phyloP scores from a whole-genome alignment of 2,329 filamentous ascomycete genomes.

The Graphium sp. region DNA sequence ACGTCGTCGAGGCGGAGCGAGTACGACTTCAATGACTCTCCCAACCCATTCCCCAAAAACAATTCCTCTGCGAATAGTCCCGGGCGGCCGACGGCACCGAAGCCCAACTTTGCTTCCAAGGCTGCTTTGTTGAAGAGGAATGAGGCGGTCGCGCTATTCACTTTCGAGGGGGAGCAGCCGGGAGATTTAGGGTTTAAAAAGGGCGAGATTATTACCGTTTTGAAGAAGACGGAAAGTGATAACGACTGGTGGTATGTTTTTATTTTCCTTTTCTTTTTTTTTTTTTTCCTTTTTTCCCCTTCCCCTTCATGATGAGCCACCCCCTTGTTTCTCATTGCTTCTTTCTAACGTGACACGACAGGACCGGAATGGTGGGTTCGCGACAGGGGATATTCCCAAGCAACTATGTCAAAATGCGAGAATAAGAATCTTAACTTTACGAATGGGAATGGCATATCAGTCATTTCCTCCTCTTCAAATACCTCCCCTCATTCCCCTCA shows the following conservation, averaged over 20 bases:
- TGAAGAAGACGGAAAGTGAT: slow-evolving; percentile 86
- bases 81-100: slow-evolving; percentile 68
- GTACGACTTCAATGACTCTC: neutral
- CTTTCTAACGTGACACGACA: too few species aligned
- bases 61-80: slow-evolving; percentile 31
- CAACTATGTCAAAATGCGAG: slow-evolving; percentile 54
- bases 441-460: too few species aligned
- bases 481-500: slow-evolving; percentile 8
- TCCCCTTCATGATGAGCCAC: neutral
- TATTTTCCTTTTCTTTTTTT: neutral
- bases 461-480: too few species aligned
- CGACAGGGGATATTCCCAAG: slow-evolving; percentile 88
- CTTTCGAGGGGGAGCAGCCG: slow-evolving; percentile 84
- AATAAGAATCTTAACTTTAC: slow-evolving; percentile 21
- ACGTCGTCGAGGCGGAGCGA: slow-evolving; percentile 11
- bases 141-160: slow-evolving; percentile 81
- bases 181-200: slow-evolving; percentile 95
- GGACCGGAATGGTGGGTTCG: slow-evolving; percentile 77
- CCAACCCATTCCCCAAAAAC: slow-evolving; percentile 4
- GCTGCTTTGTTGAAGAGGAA: slow-evolving; percentile 44
- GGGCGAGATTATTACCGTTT: slow-evolving; percentile 84
- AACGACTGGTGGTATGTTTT: slow-evolving; percentile 78
- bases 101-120: slow-evolving; percentile 61
- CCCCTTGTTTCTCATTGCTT: too few species aligned
- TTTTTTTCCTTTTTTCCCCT: neutral